phyloP scores from a whole-genome alignment of 352 stramenopile genomes.

The Globisporangium uncinulatum region DNA sequence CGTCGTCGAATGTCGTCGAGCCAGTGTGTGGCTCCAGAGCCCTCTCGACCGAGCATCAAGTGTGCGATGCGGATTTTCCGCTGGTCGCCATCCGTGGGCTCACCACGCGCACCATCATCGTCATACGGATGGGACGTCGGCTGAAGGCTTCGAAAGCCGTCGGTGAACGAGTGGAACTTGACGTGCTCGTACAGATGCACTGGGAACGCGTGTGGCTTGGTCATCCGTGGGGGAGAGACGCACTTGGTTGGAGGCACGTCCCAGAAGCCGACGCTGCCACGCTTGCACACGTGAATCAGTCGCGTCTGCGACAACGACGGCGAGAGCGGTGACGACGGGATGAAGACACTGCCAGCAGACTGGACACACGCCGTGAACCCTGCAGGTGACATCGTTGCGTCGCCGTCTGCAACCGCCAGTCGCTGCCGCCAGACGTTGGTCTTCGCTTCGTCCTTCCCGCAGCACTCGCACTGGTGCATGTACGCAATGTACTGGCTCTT shows the following conservation, averaged over 20 bases:
- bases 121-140: too few relatives aligned
- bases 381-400: conserved; percentile 3
- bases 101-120: neutral
- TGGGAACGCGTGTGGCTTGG: conserved; percentile 9
- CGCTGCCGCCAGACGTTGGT: neutral
- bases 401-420: neutral
- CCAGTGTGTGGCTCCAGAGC: conserved; percentile 23
- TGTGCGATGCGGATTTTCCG: conserved; percentile 26
- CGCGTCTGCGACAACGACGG: conserved; percentile 9
- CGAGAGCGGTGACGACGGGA: conserved; percentile 10
- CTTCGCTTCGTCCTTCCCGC: conserved; percentile 4
- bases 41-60: conserved; percentile 37
- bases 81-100: neutral
- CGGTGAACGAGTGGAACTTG: conserved; percentile 21
- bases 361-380: conserved; percentile 51
- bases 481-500: conserved; percentile 45
- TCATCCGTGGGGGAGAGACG: conserved; percentile 18
- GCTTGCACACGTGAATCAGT: conserved; percentile 52
- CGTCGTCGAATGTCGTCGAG: conserved; percentile 23
- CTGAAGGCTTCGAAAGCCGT: conserved; percentile 17
- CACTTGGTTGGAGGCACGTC: conserved; percentile 24
- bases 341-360: conserved; percentile 16
- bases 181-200: conserved; percentile 20
- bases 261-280: conserved; percentile 51
- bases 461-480: conserved; percentile 57